A percentile compares a stretch with the other conserved stretches of the same genome.
phyloP scores from a whole-genome alignment of 2,329 filamentous ascomycete genomes.

The Gyromitra esculenta region DNA sequence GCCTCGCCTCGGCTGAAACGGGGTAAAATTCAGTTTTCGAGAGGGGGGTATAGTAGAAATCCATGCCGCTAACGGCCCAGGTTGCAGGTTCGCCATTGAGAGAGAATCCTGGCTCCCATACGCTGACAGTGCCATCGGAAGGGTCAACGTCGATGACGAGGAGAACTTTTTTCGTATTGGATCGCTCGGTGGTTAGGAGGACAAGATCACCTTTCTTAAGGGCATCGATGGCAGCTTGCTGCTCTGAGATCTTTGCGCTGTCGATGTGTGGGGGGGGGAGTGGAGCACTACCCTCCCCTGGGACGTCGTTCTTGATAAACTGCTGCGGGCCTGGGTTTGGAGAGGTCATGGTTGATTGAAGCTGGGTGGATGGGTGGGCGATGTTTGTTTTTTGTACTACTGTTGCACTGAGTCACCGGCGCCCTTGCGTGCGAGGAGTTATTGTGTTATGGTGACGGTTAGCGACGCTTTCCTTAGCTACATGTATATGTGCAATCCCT shows the following conservation, averaged over 20 bases:
- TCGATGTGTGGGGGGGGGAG: not conserved
- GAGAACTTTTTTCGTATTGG: not conserved
- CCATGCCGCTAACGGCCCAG: not conserved
- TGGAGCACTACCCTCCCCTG: not conserved
- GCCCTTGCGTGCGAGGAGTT: not conserved
- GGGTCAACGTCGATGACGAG: not conserved
- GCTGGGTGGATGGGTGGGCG: not conserved
- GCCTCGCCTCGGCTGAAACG: not conserved
- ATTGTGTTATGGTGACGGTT: not conserved
- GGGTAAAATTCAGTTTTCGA: not conserved
- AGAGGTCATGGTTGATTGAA: not conserved
- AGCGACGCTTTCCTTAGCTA: not conserved
- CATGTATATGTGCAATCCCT: too few relatives aligned
- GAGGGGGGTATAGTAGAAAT: not conserved
- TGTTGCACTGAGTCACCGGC: not conserved
- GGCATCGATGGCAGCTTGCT: constrained; percentile 6
- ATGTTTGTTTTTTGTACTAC: not conserved
- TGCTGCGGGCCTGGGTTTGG: not conserved
- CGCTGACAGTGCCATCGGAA: not conserved
- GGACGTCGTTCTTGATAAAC: not conserved
- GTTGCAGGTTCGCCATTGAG: not conserved
- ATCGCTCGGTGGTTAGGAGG: not conserved
- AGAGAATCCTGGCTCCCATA: constrained; percentile 15
- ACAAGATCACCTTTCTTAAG: constrained; percentile 19
- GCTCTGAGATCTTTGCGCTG: not conserved